phyloP scores from a whole-genome alignment of 164 flowering plant genomes.

The Magnolia sinica region DNA sequence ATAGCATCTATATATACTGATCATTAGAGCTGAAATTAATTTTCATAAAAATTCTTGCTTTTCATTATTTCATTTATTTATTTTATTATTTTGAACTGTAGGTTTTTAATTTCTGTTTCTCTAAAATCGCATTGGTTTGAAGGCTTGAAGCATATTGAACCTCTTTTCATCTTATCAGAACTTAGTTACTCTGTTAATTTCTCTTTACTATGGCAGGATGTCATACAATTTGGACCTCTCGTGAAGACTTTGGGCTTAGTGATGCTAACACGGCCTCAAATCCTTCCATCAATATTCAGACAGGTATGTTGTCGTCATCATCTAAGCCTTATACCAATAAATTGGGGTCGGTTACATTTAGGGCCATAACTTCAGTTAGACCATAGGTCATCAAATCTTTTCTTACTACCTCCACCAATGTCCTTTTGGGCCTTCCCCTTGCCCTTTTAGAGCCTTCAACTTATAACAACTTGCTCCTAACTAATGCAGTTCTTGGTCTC shows the following conservation, averaged over 20 bases:
- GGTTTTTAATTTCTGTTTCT: not conserved
- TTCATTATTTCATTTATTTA: not conserved
- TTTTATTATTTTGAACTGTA: not conserved
- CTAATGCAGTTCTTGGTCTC: no score
- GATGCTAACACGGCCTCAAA: constrained; percentile 75
- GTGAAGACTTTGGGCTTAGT: constrained; percentile 83
- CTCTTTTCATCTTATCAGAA: not conserved
- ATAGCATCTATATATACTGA: not conserved
- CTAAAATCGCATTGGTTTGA: no score
- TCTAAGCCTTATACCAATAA: no score
- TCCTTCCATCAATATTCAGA: constrained; percentile 78
- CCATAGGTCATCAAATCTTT: not conserved
- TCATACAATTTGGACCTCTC: constrained; percentile 87
- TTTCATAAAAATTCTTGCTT: not conserved
- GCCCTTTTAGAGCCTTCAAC: no score
- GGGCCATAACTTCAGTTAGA: not conserved
- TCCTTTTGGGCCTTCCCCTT: no score
- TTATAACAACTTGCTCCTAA: no score
- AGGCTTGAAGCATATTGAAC: not conserved
- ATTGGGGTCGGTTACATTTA: not conserved
- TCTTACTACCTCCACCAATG: not conserved
- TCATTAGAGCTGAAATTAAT: not conserved
- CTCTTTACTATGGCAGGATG: constrained; percentile 54
- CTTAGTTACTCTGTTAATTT: not conserved
- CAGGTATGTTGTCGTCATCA: constrained; percentile 48